A percentile compares a stretch with the other conserved stretches of the same genome.
These are phyloP conservation scores for Tympanopsis confertula DNA, from an alignment of 2,329 filamentous ascomycete genomes.

Conservation along the genomic window DNA sequence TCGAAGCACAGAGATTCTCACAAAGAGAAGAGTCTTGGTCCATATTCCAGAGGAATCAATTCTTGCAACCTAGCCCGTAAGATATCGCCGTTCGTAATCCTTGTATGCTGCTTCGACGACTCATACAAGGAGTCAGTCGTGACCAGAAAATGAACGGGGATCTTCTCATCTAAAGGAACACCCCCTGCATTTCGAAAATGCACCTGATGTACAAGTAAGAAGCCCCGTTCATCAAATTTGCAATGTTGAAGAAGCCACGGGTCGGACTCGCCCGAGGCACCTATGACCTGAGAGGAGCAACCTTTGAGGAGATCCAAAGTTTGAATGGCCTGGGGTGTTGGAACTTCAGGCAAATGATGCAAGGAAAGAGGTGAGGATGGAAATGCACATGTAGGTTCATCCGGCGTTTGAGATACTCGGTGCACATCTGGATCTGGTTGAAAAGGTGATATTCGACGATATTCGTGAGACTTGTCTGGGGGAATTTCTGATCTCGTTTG, in stretches of 20 bases:
- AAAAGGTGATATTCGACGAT: not conserved
- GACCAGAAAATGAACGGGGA: constrained; percentile 16
- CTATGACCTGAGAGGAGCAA: constrained; percentile 15
- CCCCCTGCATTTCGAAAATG: constrained; percentile 23
- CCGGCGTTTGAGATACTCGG: not conserved
- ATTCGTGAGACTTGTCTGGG: no score
- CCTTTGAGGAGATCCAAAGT: constrained; percentile 15
- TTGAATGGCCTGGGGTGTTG: constrained; percentile 7
- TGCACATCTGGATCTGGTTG: not conserved
- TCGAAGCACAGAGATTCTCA: no score
- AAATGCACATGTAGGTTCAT: no score
- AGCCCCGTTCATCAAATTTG: constrained; percentile 19
- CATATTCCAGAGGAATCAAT: not conserved
- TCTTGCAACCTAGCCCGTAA: not conserved
- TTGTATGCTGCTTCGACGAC: not conserved
- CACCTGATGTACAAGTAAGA: constrained; percentile 19
- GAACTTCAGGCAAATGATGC: no score
- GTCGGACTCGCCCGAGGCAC: constrained; percentile 18
- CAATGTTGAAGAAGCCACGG: constrained; percentile 22
- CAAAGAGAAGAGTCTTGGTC: not conserved
- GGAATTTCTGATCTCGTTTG: no score
- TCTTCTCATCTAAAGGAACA: constrained; percentile 17
- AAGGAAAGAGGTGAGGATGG: no score
- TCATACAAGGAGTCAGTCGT: constrained; percentile 4
- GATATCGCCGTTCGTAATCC: not conserved